Conservation (phyloP, 2,329 filamentous ascomycete genomes). For the Monilinia vaccinii-corymbosi region DNA sequence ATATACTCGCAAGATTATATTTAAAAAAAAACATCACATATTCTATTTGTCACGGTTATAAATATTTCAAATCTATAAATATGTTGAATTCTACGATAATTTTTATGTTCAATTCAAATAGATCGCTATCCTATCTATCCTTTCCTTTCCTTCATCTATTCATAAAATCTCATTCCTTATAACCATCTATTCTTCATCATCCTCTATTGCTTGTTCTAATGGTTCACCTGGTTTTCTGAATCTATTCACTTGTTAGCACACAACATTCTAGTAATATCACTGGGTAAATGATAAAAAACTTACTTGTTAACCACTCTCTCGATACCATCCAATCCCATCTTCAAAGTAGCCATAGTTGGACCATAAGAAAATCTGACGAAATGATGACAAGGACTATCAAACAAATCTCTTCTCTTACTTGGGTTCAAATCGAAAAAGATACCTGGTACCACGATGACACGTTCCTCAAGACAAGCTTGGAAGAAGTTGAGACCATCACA, state of each 20-base stretch:
- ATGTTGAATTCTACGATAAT: background rate
- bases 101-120: background rate
- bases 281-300: conserved; percentile 5
- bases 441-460: conserved; percentile 91
- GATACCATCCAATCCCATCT: conserved; percentile 74
- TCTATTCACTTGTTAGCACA: background rate
- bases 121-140: background rate
- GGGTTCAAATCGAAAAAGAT: conserved; percentile 99
- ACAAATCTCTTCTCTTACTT: conserved; percentile 77
- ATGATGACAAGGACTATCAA: conserved; percentile 90
- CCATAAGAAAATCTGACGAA: conserved; percentile 82
- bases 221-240: background rate
- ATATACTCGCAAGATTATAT: too few relatives aligned
- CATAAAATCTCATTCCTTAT: background rate
- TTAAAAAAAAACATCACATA: background rate
- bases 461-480: conserved; percentile 84
- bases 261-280: background rate
- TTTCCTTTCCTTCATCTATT: background rate
- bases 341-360: conserved; percentile 68
- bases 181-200: background rate
- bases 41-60: background rate
- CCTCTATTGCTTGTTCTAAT: background rate
- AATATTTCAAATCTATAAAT: background rate
- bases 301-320: conserved; percentile 70
- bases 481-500: conserved; percentile 95